Conservation (phyloP, 2,329 filamentous ascomycete genomes). For the Neodidymelliopsis sp. region DNA sequence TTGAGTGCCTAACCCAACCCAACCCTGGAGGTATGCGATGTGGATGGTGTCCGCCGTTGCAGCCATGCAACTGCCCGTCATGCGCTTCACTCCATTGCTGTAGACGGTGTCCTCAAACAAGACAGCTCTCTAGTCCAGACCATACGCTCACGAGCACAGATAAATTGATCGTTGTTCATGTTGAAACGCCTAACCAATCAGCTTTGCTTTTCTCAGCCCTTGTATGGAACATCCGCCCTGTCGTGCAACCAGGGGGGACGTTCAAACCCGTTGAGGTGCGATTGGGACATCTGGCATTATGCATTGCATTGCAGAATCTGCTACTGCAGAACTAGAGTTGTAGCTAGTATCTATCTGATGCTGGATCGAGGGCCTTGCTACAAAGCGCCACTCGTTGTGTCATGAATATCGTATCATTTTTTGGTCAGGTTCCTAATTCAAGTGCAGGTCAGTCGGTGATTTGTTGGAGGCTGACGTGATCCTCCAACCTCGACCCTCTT, state of each 20-base stretch:
- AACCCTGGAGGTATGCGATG: too few species aligned
- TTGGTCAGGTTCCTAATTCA: background rate
- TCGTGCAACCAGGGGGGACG: constrained; percentile 7
- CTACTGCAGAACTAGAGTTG: background rate
- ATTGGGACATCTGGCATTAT: constrained; percentile 4
- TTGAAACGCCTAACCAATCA: constrained; percentile 12
- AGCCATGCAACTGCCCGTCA: too few species aligned
- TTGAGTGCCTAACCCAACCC: too few species aligned
- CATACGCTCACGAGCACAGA: constrained; percentile 4
- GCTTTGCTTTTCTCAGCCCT: background rate
- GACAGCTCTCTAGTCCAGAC: background rate
- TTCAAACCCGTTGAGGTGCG: constrained; percentile 16
- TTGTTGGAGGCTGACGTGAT: constrained; percentile 16
- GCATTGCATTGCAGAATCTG: constrained; percentile 10
- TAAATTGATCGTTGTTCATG: background rate
- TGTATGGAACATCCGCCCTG: constrained; percentile 12
- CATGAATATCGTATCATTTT: constrained; percentile 3
- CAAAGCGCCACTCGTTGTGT: background rate
- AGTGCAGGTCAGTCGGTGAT: constrained; percentile 3
- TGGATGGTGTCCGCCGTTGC: too few species aligned
- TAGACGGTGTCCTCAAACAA: background rate
- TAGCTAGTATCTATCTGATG: background rate
- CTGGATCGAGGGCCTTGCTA: background rate
- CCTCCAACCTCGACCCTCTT: constrained; percentile 9
- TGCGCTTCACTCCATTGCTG: constrained; percentile 1